These are phyloP conservation scores for Pseudogymnoascus sp. DNA, from an alignment of 2,329 filamentous ascomycete species.

Conservation along the genomic window DNA sequence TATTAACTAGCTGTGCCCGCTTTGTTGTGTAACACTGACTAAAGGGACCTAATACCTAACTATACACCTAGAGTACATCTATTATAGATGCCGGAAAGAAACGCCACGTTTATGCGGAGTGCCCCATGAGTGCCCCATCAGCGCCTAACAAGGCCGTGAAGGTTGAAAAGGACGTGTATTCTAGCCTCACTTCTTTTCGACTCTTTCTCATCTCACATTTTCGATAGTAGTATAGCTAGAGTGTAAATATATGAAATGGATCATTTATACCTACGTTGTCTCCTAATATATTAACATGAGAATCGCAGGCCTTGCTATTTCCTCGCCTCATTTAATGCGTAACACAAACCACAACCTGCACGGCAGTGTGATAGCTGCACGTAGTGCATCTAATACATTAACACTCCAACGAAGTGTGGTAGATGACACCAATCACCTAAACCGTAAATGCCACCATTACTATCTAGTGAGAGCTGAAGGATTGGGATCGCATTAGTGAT, in stretches of 20 bases:
- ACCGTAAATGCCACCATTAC: neutral
- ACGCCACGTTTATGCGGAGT: neutral
- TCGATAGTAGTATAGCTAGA: neutral
- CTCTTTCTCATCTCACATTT: neutral
- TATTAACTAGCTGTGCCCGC: too few relatives aligned
- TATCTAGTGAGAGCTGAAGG: neutral
- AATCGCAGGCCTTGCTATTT: neutral
- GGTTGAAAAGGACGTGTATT: neutral
- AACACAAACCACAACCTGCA: neutral
- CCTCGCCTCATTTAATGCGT: neutral
- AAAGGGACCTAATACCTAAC: too few relatives aligned
- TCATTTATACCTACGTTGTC: neutral
- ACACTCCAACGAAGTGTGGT: neutral
- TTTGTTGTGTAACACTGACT: too few relatives aligned
- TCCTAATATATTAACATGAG: neutral
- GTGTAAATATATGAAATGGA: neutral
- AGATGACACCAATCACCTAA: neutral
- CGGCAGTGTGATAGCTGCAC: neutral
- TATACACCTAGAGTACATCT: too few relatives aligned
- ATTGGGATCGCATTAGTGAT: neutral
- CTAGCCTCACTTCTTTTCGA: neutral
- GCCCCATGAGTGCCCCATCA: neutral
- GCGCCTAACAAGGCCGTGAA: neutral
- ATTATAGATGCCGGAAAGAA: neutral
- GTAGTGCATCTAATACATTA: neutral